Base-by-base conservation (phyloP, 306 rosid genomes). In the Hylodesmum podocarpum region DNA sequence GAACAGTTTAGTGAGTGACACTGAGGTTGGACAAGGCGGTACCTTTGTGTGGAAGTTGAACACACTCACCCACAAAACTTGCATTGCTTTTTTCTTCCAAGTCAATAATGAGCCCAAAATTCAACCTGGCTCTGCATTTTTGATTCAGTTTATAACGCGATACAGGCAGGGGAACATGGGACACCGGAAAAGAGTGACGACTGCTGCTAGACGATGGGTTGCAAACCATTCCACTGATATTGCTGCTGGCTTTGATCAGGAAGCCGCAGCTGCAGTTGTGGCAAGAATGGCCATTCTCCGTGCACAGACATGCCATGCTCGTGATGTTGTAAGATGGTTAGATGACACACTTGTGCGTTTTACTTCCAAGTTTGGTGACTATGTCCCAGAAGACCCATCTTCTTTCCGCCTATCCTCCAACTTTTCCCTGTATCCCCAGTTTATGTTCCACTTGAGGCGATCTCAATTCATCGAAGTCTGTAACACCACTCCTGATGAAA, bases 131-230 rank as follows among this genome's bases (percentile, higher is more conserved):
- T 89, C 96, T 49, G 98, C 98, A 18, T 93, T 91, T 82, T 82
- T 91, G 50, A 62, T 91, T 55, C 98, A 93, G 76, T 91, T 91
- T 72, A 88, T 91, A 59, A 93, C 96, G 65, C 78, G 78, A 61
- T 93, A 89, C 83, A 78, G 96, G 64, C 80, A 87, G 21, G 98
- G 98, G 77, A 91, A 84, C 83, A 69, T 86, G 82, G 90, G 75
- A 66, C 63, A 77, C 50, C 75, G 94, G 36, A 89, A 84, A 82
- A 86, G 97, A 76, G 98, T 93, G 82, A 88, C 96, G 24, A 93
- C 98, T 53, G 98, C 90, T 34, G 96, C 98, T n/a, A 88, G 96
- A 82, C 84, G 97, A 86, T 93, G 98, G 98, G 93, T 87, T 27
- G 91, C 90, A 66, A 91, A 47, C 79, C 83, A 84, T 25, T 86